phyloP scores from a whole-genome alignment of 495 filamentous ascomycete species.

The Neurospora sp. region DNA sequence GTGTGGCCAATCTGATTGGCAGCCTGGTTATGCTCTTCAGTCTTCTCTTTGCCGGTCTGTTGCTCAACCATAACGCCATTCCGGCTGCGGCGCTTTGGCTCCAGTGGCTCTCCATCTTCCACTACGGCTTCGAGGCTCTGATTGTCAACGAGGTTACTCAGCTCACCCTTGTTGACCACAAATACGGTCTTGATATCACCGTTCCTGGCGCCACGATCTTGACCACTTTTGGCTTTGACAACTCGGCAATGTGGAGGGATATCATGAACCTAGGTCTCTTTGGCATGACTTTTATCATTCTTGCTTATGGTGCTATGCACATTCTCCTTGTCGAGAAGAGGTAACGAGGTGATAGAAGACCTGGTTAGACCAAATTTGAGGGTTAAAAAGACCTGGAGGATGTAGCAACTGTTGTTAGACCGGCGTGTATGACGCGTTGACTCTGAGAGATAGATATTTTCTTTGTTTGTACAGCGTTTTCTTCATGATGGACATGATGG shows the following conservation, averaged over 20 bases:
- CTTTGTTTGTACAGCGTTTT: not conserved
- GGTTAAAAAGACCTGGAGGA: not conserved
- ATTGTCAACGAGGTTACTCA: slow-evolving; percentile 97
- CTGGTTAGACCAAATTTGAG: not conserved
- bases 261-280: slow-evolving; percentile 74
- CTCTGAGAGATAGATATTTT: not conserved
- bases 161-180: slow-evolving; percentile 80
- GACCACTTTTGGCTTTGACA: slow-evolving; percentile 86
- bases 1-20: slow-evolving; percentile 92
- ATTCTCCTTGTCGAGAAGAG: slow-evolving; percentile 85
- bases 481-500: not conserved
- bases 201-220: slow-evolving; percentile 92
- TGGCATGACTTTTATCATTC: slow-evolving; percentile 69
- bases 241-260: slow-evolving; percentile 74
- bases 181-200: slow-evolving; percentile 91
- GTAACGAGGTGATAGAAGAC: slow-evolving; percentile 23
- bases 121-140: slow-evolving; percentile 92
- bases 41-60: slow-evolving; percentile 81
- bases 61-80: slow-evolving; percentile 92
- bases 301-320: slow-evolving; percentile 92
- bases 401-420: not conserved
- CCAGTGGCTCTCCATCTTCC: slow-evolving; percentile 96
- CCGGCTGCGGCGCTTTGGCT: slow-evolving; percentile 76
- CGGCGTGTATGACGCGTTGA: not conserved
- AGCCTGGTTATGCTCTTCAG: slow-evolving; percentile 97